Evolutionary conservation across 352 stramenopile species (phyloP), one percentile per base, ranked within the genome.

Genomic region (Phytophthora boehmeriae): DNA sequence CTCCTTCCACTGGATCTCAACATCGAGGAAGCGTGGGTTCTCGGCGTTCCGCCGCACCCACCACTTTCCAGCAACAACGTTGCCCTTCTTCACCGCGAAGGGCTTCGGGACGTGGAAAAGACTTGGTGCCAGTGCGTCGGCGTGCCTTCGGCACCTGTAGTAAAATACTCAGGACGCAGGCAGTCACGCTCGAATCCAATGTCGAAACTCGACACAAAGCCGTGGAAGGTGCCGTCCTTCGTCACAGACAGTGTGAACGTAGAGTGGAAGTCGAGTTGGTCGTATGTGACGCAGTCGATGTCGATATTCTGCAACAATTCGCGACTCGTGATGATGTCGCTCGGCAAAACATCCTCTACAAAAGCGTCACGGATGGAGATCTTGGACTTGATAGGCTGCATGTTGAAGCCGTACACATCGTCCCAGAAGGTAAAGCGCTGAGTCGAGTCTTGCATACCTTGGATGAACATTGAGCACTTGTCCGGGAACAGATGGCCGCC

Each of bases 91-190:
- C 11, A 97, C 86, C 0, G 57, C 60, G 45, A 98, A 85, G 8
- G 90, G 83, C 34, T 89, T 72, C 30, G 83, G 75, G n/a, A 98
- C 54, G 73, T 98, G 98, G 66, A 99, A 98, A 98, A 94, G 13
- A 97, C 96, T 67, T 99, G 97, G 71, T 99, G 98, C 97, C 97
- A 99, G 75, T 99, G 97, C 9, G 97, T 99, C 53, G 98, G 97
- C 17, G 84, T 90, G 44, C 76, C 89, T 59, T 94, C 81, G 13
- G 73, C 74, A 36, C 86, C 91, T 4, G 97, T 99, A 3, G 90
- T 98, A 64, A 99, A 99, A 54, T 92, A 95, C 55, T 99, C 88
- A 13, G 97, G 96, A 60, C 96, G 97, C 28, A 87, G 77, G 53
- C 96, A 90, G 53, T 86, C 83, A 39, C 91, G 97, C 66, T 92